Evolutionary conservation across 1,284 basidiomycete genomes (phyloP).

Genomic region (Retiboletus flavoniger): DNA sequence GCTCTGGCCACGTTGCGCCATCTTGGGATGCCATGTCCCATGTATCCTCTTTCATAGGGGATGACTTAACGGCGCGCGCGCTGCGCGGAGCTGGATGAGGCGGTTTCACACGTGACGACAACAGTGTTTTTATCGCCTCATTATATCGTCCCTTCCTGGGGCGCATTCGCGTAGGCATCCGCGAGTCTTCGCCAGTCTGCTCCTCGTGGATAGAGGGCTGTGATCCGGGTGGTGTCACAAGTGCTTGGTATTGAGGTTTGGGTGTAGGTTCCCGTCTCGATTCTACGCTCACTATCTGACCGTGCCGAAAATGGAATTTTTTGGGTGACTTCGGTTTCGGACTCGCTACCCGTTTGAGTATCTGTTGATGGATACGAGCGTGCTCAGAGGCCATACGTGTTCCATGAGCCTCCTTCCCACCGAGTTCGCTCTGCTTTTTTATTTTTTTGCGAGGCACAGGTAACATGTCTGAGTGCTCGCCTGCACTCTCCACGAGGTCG

Average conservation of each 20-base stretch:
- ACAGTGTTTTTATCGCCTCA: not conserved
- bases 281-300: conserved; percentile 17
- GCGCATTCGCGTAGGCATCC: not conserved
- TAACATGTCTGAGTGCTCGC: not conserved
- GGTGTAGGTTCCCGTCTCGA: not conserved
- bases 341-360: not conserved
- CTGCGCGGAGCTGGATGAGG: not conserved
- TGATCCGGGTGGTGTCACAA: not conserved
- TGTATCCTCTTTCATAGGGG: conserved; percentile 2
- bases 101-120: not conserved
- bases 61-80: not conserved
- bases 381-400: not conserved
- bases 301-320: conserved; percentile 20
- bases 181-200: not conserved
- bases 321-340: not conserved
- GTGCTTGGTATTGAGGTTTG: not conserved
- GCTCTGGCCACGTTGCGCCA: conserved; percentile 17
- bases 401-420: not conserved
- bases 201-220: not conserved
- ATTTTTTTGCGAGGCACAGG: conserved; percentile 1
- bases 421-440: not conserved
- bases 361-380: not conserved
- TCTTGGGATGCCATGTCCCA: not conserved
- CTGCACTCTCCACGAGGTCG: not conserved
- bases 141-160: not conserved